phyloP scores from a whole-genome alignment of 2,329 filamentous ascomycete species.

The Didymella glomerata region DNA sequence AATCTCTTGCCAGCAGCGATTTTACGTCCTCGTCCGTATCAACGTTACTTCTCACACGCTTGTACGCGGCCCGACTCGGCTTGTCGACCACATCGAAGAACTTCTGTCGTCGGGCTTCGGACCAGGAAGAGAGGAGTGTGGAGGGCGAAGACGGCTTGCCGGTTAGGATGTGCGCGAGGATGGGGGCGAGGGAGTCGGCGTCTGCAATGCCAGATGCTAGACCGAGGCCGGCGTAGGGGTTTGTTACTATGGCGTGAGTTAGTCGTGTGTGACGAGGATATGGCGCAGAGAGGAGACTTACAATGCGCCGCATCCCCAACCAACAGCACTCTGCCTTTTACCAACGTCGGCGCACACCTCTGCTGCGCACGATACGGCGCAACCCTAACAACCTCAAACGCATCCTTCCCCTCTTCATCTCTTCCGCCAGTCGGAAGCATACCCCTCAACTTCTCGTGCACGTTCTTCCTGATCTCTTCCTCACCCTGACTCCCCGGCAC shows the following conservation, averaged over 20 bases:
- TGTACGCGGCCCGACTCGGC: conserved; percentile 41
- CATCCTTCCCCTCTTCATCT: conserved; percentile 21
- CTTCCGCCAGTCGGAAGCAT: conserved; percentile 44
- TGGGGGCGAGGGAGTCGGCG: conserved; percentile 40
- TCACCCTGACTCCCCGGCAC: conserved; percentile 42
- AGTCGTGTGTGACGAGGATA: neutral
- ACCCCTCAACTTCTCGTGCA: conserved; percentile 39
- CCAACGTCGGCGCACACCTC: conserved; percentile 45
- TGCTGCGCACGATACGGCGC: conserved; percentile 56
- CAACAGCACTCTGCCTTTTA: conserved; percentile 45
- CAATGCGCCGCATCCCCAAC: conserved; percentile 54
- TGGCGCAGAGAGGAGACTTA: conserved; percentile 17
- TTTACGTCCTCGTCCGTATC: conserved; percentile 39
- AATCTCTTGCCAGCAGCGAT: conserved; percentile 36
- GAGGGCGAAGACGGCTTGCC: conserved; percentile 27
- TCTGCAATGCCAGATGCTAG: conserved; percentile 49
- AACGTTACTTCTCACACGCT: conserved; percentile 37
- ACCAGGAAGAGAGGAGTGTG: conserved; percentile 48
- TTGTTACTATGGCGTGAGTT: conserved; percentile 37
- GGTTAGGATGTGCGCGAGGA: conserved; percentile 38
- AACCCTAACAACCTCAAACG: conserved; percentile 46
- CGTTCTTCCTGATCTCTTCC: conserved; percentile 39
- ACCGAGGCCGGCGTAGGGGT: conserved; percentile 50
- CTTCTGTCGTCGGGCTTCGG: conserved; percentile 43
- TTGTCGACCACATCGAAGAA: conserved; percentile 50